Conservation (phyloP, 176 grass and related monocot genomes). For the Triticum monococcum region DNA sequence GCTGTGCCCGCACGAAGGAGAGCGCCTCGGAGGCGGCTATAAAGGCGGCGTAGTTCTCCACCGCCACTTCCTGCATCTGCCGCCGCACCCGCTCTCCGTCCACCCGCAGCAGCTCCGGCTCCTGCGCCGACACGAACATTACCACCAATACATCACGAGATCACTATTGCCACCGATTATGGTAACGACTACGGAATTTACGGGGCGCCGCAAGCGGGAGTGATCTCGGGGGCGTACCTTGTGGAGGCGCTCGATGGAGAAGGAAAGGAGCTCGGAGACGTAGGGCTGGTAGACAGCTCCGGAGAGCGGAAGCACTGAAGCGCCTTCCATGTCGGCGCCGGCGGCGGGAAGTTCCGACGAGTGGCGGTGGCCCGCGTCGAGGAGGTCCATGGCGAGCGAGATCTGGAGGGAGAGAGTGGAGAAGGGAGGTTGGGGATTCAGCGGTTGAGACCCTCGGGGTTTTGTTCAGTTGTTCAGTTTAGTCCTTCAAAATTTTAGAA, state of each 20-base stretch:
- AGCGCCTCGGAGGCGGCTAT: constrained; percentile 91
- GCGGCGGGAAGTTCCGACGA: constrained; percentile 22
- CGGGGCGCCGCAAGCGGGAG: neutral
- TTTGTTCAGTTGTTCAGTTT: constrained; percentile 16
- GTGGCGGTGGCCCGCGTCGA: constrained; percentile 37
- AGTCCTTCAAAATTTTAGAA: neutral
- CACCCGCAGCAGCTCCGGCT: constrained; percentile 94
- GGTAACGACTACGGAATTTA: neutral
- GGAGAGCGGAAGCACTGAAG: constrained; percentile 48
- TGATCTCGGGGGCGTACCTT: constrained; percentile 46
- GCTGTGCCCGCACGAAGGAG: constrained; percentile 83
- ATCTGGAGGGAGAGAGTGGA: constrained; percentile 55
- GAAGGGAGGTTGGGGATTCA: constrained; percentile 26
- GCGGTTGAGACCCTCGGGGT: neutral
- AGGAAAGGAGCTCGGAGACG: constrained; percentile 99
- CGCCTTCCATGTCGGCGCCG: constrained; percentile 9
- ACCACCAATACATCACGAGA: neutral
- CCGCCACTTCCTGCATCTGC: constrained; percentile 99
- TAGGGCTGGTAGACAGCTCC: constrained; percentile 74
- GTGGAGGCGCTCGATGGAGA: constrained; percentile 98
- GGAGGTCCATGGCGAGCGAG: constrained; percentile 55
- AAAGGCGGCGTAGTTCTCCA: constrained; percentile 94
- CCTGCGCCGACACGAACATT: constrained; percentile 45
- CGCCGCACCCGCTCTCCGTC: constrained; percentile 94
- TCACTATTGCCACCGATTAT: neutral